Percentiles rank a stretch among this genome's conserved stretches.
These are phyloP conservation scores for Metschnikowia kunwiensis DNA, from an alignment of 805 yeast species.

Conservation along the genomic window DNA sequence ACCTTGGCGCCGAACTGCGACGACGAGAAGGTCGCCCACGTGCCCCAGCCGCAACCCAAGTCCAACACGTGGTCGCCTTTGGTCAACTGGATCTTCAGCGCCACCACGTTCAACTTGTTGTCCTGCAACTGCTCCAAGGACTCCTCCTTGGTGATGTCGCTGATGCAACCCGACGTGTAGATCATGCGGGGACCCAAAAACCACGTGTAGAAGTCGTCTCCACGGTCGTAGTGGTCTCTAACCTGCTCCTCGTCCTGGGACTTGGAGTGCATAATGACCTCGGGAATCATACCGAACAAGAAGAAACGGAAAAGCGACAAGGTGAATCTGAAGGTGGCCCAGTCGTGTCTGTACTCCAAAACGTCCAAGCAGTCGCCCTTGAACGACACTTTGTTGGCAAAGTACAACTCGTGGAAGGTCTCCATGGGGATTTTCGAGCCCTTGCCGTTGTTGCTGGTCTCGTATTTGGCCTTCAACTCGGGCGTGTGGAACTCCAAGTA, in stretches of 20 bases:
- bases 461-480: conserved; percentile 62
- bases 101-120: conserved; percentile 81
- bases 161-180: conserved; percentile 82
- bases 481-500: conserved; percentile 81
- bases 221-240: conserved; percentile 92
- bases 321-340: conserved; percentile 83
- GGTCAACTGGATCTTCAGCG: conserved; percentile 76
- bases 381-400: conserved; percentile 78
- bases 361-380: conserved; percentile 85
- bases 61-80: conserved; percentile 76
- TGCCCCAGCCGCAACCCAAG: conserved; percentile 96
- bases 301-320: conserved; percentile 72
- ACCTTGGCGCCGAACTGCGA: conserved; percentile 79
- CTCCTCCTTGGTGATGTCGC: conserved; percentile 69
- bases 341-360: conserved; percentile 85
- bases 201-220: conserved; percentile 93
- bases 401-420: conserved; percentile 85
- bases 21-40: conserved; percentile 81
- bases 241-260: conserved; percentile 97
- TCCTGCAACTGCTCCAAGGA: conserved; percentile 80
- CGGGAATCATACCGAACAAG: conserved; percentile 86
- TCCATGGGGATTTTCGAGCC: conserved; percentile 83
- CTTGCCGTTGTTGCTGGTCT: conserved; percentile 50
- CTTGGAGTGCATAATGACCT: conserved; percentile 85
- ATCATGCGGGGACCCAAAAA: conserved; percentile 93